Evolutionary conservation across 2,329 filamentous ascomycete genomes (phyloP).

Genomic region (Xylariomycetidae sp.): DNA sequence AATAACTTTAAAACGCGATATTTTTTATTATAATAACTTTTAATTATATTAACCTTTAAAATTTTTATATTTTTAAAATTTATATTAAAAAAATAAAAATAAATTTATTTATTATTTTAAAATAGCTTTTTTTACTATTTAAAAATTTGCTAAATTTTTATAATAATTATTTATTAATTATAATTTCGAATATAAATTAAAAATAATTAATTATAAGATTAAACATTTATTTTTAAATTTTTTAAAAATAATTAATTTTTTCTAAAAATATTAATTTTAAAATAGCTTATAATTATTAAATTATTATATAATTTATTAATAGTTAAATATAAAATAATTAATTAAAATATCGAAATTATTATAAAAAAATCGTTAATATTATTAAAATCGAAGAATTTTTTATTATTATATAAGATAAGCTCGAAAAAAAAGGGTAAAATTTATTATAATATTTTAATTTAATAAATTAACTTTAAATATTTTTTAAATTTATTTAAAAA

Average conservation of each 20-base stretch:
- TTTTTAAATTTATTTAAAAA: background rate
- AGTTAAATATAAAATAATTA: background rate
- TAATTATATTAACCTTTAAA: too few species aligned
- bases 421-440: too few species aligned
- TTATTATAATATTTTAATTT: constrained; percentile 2
- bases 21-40: background rate
- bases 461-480: constrained; percentile 2
- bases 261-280: background rate
- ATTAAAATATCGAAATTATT: background rate
- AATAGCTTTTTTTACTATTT: too few species aligned
- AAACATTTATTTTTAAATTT: background rate
- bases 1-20: background rate
- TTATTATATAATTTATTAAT: background rate
- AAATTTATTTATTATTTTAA: background rate
- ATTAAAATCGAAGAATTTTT: too few species aligned
- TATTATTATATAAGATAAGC: too few species aligned
- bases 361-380: background rate
- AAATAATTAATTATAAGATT: background rate
- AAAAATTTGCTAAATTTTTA: background rate
- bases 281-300: constrained; percentile 6
- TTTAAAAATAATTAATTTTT: background rate
- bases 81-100: background rate
- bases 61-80: too few species aligned
- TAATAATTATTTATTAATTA: background rate
- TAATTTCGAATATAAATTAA: background rate